Percentiles rank a stretch among this genome's conserved stretches.
Conservation (phyloP, 2,329 filamentous ascomycete genomes). For the Metarhizium rileyi region DNA sequence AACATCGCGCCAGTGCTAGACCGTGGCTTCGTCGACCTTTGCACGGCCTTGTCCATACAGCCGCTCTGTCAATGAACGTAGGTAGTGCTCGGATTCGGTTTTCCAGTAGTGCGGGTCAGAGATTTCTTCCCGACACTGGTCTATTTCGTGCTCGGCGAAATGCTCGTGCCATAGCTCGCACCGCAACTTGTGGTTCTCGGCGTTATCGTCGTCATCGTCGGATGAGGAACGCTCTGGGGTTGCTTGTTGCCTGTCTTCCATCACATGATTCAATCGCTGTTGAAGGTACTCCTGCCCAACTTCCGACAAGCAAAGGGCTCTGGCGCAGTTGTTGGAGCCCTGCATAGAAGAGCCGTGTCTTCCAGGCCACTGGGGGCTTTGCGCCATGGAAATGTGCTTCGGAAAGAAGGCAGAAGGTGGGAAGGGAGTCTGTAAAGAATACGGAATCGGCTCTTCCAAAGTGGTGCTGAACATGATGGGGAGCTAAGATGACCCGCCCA, state of each 20-base stretch:
- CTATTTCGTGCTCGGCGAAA: neutral
- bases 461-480: too few species aligned
- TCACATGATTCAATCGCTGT: constrained; percentile 5
- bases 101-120: neutral
- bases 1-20: too few species aligned
- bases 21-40: neutral
- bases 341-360: too few species aligned
- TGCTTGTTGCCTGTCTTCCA: neutral
- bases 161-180: neutral
- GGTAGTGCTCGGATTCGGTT: neutral
- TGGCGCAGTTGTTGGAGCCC: too few species aligned
- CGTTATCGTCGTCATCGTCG: neutral
- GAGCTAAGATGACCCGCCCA: too few species aligned
- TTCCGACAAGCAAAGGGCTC: too few species aligned
- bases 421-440: too few species aligned
- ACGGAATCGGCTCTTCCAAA: too few species aligned
- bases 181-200: neutral
- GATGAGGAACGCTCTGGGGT: neutral
- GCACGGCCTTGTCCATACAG: neutral
- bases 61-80: neutral
- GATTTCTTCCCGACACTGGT: neutral
- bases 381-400: too few species aligned
- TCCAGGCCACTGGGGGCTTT: too few species aligned
- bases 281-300: constrained; percentile 38
- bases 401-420: too few species aligned